Percentiles rank a stretch among this genome's conserved stretches.
phyloP scores from a whole-genome alignment of 2,329 filamentous ascomycete genomes.

The Phialophora verrucosa region DNA sequence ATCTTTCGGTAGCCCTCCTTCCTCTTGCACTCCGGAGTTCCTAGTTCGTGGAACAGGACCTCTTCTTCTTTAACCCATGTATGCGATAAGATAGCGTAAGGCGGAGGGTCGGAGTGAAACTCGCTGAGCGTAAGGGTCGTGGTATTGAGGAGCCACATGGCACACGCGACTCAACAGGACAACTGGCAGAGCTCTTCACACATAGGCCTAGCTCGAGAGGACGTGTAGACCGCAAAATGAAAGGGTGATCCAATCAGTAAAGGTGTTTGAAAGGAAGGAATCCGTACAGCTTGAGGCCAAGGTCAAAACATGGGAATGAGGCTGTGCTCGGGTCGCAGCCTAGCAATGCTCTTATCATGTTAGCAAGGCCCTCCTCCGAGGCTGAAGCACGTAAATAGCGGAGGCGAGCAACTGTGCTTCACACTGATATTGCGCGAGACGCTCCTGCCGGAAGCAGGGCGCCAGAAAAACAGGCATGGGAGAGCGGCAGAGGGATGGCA shows the following conservation, averaged over 20 bases:
- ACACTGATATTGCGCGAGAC: not conserved
- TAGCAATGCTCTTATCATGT: not conserved
- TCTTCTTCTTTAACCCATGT: not conserved
- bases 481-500: not conserved
- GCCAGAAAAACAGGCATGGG: not conserved
- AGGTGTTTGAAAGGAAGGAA: not conserved
- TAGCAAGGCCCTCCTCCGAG: not conserved
- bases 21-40: not conserved
- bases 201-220: not conserved
- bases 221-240: not conserved
- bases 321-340: not conserved
- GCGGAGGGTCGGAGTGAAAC: not conserved
- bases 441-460: not conserved
- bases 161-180: not conserved
- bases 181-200: not conserved
- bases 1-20: not conserved
- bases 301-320: not conserved
- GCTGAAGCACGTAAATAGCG: not conserved
- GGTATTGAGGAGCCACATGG: not conserved
- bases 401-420: not conserved
- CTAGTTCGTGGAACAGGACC: not conserved
- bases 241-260: not conserved
- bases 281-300: not conserved
- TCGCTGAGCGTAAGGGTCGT: not conserved
- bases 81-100: not conserved